Conservation (phyloP, 2,329 filamentous ascomycete genomes). For the Curvularia eragrostidis region DNA sequence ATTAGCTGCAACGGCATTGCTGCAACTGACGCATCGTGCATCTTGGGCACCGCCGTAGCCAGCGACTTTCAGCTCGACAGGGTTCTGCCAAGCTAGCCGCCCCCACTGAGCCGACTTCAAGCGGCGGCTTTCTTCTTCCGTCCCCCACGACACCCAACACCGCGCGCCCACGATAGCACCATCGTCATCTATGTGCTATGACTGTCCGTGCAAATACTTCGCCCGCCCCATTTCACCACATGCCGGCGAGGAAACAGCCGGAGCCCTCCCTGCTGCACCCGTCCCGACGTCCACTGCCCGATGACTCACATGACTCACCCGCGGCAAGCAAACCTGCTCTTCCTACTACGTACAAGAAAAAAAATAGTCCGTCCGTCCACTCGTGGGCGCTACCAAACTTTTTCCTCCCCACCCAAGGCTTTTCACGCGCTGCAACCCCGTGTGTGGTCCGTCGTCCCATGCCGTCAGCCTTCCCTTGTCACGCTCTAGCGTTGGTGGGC, state of each 20-base stretch:
- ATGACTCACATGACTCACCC: slow-evolving; percentile 50
- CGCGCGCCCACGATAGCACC: slow-evolving; percentile 5
- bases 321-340: slow-evolving; percentile 21
- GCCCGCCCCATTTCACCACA: slow-evolving; percentile 40
- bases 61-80: slow-evolving; percentile 44
- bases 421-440: slow-evolving; percentile 23
- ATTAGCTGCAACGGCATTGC: slow-evolving; percentile 9
- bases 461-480: slow-evolving; percentile 19
- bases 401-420: neutral
- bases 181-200: slow-evolving; percentile 26
- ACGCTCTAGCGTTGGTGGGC: slow-evolving; percentile 17
- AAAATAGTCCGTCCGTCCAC: slow-evolving; percentile 8
- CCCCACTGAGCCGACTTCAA: slow-evolving; percentile 33
- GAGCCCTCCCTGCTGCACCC: slow-evolving; percentile 16
- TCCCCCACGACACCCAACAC: slow-evolving; percentile 7
- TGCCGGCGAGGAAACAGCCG: slow-evolving; percentile 31
- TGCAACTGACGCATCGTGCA: slow-evolving; percentile 26
- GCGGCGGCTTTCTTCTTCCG: slow-evolving; percentile 17
- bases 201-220: slow-evolving; percentile 30
- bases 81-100: slow-evolving; percentile 20
- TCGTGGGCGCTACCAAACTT: slow-evolving; percentile 16
- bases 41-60: slow-evolving; percentile 32
- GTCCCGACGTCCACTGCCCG: slow-evolving; percentile 28
- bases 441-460: slow-evolving; percentile 31
- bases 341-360: slow-evolving; percentile 6